Base-by-base conservation (phyloP, 1,139 yeast genomes). In the Yamadazyma oceani region DNA sequence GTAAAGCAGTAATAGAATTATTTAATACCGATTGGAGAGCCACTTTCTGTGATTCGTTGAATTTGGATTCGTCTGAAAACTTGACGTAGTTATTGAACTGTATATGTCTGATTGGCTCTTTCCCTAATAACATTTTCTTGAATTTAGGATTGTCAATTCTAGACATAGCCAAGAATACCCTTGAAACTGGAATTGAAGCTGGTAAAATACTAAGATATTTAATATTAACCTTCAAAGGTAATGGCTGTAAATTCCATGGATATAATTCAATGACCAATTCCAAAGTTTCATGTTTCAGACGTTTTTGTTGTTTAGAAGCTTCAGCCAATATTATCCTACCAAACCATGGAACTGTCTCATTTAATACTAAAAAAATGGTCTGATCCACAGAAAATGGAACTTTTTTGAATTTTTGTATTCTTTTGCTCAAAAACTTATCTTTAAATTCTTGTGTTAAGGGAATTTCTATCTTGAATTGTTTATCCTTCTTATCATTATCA, bases 1-100 rank as follows among this genome's bases (percentile, higher is more conserved):
- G 85, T 26, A 80, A 57, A 2, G 79, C 78, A 0, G 89, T 83
- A 17, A 82, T 75, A 1, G 79, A 67, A 51, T 83, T 83, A 51
- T 81, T 82, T 46, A 83, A 57, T 0, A 81, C 85, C 10, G 85
- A 81, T 53, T 82, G 86, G 32, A 82, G 68, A 0, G 88, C 88
- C 16, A 69, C 69, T 45, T 77, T 78, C 50, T 83, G 90, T 0
- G 89, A 82, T 4, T 72, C 78, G 51, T 82, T 82, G 45, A 82
- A 69, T 28, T 30, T 42, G 0, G 65, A 51, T 15, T 66, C 72
- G 31, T 66, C 72, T 1, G 76, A 65, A 44, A 71, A 75, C 39
- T 68, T 72, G 33, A 81, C 62, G 45, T 68, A 66, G 53, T 80
- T 82, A 34, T 69, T 70, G 54, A 81, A 82, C 9, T 66, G 68